These are phyloP conservation scores for Phytophthora fragariaefolia DNA, from an alignment of 352 stramenopile species.

Conservation along the genomic window DNA sequence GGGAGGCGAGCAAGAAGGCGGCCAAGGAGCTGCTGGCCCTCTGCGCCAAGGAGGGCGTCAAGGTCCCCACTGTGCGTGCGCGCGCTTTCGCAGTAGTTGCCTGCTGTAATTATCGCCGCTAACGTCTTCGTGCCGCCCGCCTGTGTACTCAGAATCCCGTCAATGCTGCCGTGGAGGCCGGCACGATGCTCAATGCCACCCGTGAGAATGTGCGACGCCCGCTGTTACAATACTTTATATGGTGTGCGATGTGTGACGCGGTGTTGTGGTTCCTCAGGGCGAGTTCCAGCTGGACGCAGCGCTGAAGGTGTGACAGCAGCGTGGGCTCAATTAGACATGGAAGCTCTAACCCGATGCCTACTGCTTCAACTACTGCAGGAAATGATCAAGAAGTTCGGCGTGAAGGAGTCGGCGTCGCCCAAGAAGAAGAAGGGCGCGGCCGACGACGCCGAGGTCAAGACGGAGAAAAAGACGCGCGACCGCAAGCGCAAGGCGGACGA, in stretches of 20 bases:
- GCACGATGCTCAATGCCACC: constrained; percentile 88
- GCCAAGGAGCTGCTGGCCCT: constrained; percentile 84
- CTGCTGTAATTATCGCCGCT: not conserved
- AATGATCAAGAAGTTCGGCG: constrained; percentile 83
- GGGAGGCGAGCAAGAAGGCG: constrained; percentile 48
- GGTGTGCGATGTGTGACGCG: constrained; percentile 2
- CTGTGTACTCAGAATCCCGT: constrained; percentile 52
- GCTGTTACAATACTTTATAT: no score
- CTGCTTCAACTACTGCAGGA: constrained; percentile 40
- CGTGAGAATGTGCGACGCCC: constrained; percentile 59
- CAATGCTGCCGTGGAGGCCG: constrained; percentile 83
- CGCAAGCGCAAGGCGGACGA: constrained; percentile 36
- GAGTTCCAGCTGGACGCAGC: constrained; percentile 80
- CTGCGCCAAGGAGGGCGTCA: constrained; percentile 79
- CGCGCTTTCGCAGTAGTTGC: not conserved
- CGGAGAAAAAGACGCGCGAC: constrained; percentile 40
- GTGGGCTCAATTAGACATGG: no score
- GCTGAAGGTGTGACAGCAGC: constrained; percentile 63
- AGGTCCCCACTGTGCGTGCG: constrained; percentile 67
- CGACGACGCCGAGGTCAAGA: constrained; percentile 27
- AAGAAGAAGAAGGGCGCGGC: constrained; percentile 52
- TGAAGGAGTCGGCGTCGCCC: constrained; percentile 43
- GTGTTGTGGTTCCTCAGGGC: constrained; percentile 39
- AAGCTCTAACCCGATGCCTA: constrained; percentile 2
- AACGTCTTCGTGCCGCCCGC: not conserved